Percentiles rank a stretch among this genome's conserved stretches.
Conservation (phyloP, 768 basidiomycete genomes). For the Agrocybe pediades region DNA sequence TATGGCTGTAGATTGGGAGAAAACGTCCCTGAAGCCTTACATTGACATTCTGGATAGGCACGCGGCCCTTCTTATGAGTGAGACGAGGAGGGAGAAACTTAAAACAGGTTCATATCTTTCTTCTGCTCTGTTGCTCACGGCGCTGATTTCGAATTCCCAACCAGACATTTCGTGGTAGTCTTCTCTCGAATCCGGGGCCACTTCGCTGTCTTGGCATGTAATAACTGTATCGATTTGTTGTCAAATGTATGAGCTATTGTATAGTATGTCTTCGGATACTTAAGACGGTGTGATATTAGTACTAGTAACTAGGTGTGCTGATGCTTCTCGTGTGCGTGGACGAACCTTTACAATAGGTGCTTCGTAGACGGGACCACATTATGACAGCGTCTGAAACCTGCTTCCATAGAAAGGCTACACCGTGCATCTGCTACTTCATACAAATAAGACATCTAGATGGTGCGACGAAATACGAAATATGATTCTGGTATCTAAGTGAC, state of each 20-base stretch:
- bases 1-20: slow-evolving; percentile 66
- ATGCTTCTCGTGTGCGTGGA: too few species aligned
- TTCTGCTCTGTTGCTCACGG: not conserved
- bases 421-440: not conserved
- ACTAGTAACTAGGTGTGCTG: too few species aligned
- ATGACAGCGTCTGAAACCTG: too few species aligned
- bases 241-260: too few species aligned
- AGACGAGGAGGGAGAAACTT: slow-evolving; percentile 50
- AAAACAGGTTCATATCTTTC: slow-evolving; percentile 29
- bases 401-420: too few species aligned
- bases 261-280: too few species aligned
- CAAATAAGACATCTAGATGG: not conserved
- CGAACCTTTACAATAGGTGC: too few species aligned
- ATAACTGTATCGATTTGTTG: too few species aligned
- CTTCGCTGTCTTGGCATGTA: too few species aligned
- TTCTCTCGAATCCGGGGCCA: too few species aligned
- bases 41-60: slow-evolving; percentile 89
- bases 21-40: slow-evolving; percentile 86
- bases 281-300: too few species aligned
- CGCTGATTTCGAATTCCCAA: not conserved
- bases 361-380: too few species aligned
- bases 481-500: not conserved
- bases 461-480: not conserved
- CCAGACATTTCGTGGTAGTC: not conserved
- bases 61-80: slow-evolving; percentile 55